Conservation (phyloP, 495 filamentous ascomycete species). For the Trichocladium antarcticum region DNA sequence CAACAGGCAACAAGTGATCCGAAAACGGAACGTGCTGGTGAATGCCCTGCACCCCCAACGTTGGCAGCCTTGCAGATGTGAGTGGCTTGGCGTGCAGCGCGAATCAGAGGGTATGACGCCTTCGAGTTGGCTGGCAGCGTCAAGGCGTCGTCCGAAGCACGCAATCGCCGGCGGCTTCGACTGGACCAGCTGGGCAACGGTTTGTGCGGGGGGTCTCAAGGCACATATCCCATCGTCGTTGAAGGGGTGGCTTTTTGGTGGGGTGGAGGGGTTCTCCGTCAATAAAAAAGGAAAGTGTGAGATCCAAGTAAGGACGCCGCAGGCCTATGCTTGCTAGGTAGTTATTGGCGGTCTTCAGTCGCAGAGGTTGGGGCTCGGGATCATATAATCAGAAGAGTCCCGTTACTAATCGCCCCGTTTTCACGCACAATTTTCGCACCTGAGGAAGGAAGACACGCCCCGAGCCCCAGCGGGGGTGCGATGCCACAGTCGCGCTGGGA, state of each 20-base stretch:
- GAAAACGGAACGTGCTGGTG: neutral
- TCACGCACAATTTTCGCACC: too few relatives aligned
- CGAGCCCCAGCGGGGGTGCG: constrained; percentile 3
- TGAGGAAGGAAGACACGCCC: too few relatives aligned
- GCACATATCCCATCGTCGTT: neutral
- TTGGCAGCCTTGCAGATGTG: constrained; percentile 12
- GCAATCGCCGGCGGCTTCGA: constrained; percentile 18
- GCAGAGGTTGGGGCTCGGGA: too few relatives aligned
- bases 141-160: constrained; percentile 26
- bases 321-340: neutral
- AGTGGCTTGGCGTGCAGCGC: constrained; percentile 10
- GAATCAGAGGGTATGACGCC: constrained; percentile 8
- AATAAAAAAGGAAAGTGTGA: neutral
- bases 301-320: neutral
- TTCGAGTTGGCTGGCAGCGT: neutral
- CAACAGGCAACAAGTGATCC: too few relatives aligned
- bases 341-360: too few relatives aligned
- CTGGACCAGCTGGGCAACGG: constrained; percentile 9
- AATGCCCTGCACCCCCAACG: constrained; percentile 6
- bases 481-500: too few relatives aligned
- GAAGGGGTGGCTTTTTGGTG: neutral
- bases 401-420: too few relatives aligned
- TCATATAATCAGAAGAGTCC: too few relatives aligned
- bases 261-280: neutral
- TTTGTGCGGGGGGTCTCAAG: neutral